A percentile compares a stretch with the other conserved stretches of the same genome.
Evolutionary conservation across 345 rosid genomes (phyloP).

Genomic region (Pugionium dolabratum): DNA sequence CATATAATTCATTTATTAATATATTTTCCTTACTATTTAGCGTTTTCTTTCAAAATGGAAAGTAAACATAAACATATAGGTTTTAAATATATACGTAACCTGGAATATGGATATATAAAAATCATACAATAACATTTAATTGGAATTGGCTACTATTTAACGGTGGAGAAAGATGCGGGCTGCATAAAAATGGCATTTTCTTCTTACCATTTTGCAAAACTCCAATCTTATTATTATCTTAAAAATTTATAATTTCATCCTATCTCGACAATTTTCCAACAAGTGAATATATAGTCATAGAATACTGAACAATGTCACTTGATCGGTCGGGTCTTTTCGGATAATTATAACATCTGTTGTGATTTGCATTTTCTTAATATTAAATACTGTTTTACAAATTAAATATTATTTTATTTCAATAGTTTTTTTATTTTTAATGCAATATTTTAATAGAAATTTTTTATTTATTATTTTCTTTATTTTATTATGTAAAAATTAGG

Average conservation of each 20-base stretch:
- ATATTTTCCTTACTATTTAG: too few relatives aligned
- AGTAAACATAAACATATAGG: too few relatives aligned
- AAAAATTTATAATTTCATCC: slow-evolving; percentile 4
- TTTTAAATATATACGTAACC: too few relatives aligned
- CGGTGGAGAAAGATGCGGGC: slow-evolving; percentile 40
- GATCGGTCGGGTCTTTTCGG: slow-evolving; percentile 42
- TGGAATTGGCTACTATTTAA: slow-evolving; percentile 25
- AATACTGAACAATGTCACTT: slow-evolving; percentile 39
- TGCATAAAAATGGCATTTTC: slow-evolving; percentile 37
- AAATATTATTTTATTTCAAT: too few relatives aligned
- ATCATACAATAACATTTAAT: neutral
- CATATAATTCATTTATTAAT: too few relatives aligned
- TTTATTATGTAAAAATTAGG: neutral
- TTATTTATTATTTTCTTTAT: too few relatives aligned
- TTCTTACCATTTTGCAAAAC: slow-evolving; percentile 32
- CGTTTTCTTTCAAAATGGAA: too few relatives aligned
- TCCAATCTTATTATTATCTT: slow-evolving; percentile 28
- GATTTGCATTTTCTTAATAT: slow-evolving; percentile 2
- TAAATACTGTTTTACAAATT: neutral
- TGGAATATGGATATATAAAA: too few relatives aligned
- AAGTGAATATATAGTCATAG: slow-evolving; percentile 31
- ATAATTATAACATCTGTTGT: slow-evolving; percentile 31
- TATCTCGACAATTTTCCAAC: slow-evolving; percentile 33
- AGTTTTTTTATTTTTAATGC: too few relatives aligned
- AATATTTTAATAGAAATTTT: too few relatives aligned